These are phyloP conservation scores for Ceratocystis ficicola DNA, from an alignment of 2,329 filamentous ascomycete genomes.

Conservation along the genomic window DNA sequence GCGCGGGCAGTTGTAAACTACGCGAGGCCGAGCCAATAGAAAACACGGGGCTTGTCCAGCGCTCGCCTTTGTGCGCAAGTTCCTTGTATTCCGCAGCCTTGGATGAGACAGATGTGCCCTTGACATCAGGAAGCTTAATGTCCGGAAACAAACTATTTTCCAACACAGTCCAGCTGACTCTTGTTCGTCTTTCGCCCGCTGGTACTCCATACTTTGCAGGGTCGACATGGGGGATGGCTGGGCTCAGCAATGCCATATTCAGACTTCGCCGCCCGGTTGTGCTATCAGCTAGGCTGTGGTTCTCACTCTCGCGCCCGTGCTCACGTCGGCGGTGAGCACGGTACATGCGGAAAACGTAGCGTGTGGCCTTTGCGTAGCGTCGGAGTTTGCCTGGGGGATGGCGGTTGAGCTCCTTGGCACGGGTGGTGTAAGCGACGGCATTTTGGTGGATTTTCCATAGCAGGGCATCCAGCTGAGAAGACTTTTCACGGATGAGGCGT, in stretches of 20 bases:
- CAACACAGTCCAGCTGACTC: constrained; percentile 27
- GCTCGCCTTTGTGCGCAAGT: constrained; percentile 73
- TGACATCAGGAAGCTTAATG: constrained; percentile 59
- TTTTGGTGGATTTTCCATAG: constrained; percentile 71
- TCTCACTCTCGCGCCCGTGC: constrained; percentile 6
- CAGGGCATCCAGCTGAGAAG: constrained; percentile 60
- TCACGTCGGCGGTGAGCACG: constrained; percentile 7
- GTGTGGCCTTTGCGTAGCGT: constrained; percentile 50
- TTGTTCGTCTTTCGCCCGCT: constrained; percentile 34
- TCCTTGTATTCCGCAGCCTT: constrained; percentile 93
- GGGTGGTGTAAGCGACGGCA: constrained; percentile 57
- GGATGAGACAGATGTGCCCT: constrained; percentile 50
- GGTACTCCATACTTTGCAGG: neutral
- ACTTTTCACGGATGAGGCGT: constrained; percentile 75
- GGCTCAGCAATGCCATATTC: neutral
- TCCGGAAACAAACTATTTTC: constrained; percentile 83
- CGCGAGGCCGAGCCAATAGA: constrained; percentile 65
- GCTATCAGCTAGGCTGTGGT: neutral
- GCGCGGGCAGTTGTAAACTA: constrained; percentile 57
- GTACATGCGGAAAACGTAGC: constrained; percentile 12
- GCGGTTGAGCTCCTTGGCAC: constrained; percentile 48
- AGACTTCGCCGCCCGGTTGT: neutral
- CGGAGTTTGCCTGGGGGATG: constrained; percentile 72
- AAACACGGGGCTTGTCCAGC: constrained; percentile 93
- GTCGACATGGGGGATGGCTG: neutral